Evolutionary conservation across 2,329 filamentous ascomycete species (phyloP).

Genomic region (Xylariaceae sp.): DNA sequence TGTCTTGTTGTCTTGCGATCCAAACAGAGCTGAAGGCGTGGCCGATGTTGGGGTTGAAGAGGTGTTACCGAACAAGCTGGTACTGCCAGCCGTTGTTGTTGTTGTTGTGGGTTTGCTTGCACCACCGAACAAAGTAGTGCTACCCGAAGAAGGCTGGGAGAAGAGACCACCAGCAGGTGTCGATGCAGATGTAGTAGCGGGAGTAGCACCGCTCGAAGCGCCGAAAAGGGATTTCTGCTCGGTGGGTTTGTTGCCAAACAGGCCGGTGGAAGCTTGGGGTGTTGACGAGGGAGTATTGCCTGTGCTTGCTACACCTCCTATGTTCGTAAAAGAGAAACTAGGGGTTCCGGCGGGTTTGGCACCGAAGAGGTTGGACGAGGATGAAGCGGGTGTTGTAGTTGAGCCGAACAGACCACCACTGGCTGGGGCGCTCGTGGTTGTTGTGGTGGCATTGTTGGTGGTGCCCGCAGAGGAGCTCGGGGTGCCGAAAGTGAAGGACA

Average conservation of each 20-base stretch:
- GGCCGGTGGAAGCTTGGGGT: conserved; percentile 18
- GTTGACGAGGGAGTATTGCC: conserved; percentile 20
- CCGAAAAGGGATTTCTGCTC: conserved; percentile 31
- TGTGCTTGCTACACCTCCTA: conserved; percentile 19
- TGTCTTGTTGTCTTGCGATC: conserved; percentile 20
- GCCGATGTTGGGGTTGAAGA: conserved; percentile 24
- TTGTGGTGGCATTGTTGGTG: conserved; percentile 36
- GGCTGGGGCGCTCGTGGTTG: conserved; percentile 35
- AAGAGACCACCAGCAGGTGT: conserved; percentile 25
- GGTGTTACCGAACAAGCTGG: conserved; percentile 31
- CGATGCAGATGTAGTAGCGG: conserved; percentile 16
- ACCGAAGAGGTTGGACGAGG: conserved; percentile 15
- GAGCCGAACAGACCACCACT: conserved; percentile 32
- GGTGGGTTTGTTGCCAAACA: conserved; percentile 37
- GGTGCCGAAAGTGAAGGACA: conserved; percentile 35
- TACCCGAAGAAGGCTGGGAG: conserved; percentile 18
- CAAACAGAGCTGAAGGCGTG: conserved; percentile 27
- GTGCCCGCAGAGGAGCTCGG: conserved; percentile 27
- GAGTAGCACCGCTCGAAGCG: conserved; percentile 17
- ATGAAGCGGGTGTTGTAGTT: conserved; percentile 18
- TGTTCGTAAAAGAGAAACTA: conserved; percentile 40
- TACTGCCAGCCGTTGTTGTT: conserved; percentile 9
- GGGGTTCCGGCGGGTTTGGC: conserved; percentile 25
- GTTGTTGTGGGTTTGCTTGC: conserved; percentile 26
- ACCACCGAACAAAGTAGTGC: conserved; percentile 28